Evolutionary conservation across 2,329 filamentous ascomycete species (phyloP), one percentile per base, ranked within the genome.

Genomic region (Boeremia lycopersici): DNA sequence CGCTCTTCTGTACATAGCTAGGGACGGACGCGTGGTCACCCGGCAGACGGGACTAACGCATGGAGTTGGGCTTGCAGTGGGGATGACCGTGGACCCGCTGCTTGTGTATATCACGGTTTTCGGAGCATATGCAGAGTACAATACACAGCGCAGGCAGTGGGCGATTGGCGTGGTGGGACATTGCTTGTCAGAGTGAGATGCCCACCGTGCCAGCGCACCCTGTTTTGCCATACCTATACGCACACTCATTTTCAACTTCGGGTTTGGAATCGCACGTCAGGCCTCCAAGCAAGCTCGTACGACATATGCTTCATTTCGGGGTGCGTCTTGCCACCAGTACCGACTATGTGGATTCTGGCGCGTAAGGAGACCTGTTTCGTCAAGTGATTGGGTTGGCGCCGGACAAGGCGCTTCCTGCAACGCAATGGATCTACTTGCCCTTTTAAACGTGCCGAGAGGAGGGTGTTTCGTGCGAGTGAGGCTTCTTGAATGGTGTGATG

Each of bases 51-150:
- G 42, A 46, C 36, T 30, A 44, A 59, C 26, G 31, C 23, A 46
- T 48, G 51, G 51, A 48, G 39, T 43, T 38, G 29, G 52, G 56
- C 52, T 56, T 56, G 56, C 52, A 59, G 53, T 44, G 19, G 42
- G 51, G 35, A 40, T 28, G 33, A 23, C 48, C 35, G 48, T 53
- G 31, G 48, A 40, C 48, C 48, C 48, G 31, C 52, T 55, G 41
- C 44, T 56, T 56, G 52, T 58, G 56, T 56, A 59, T 56, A 59
- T 44, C 44, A 53, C 36, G 35, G 38, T 39, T 48, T 46, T 50
- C 52, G 52, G 52, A 50, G 30, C 30, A 41, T 29, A 45, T 36
- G 25, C 34, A 51, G 26, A 44, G n/a, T 34, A 35, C 39, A 55
- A 59, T 47, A 30, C 34, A 52, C 26, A 11, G 40, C 44, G 48